These are phyloP conservation scores for Gaeumannomyces sp. DNA, from an alignment of 2,329 filamentous ascomycete species.

Conservation along the genomic window DNA sequence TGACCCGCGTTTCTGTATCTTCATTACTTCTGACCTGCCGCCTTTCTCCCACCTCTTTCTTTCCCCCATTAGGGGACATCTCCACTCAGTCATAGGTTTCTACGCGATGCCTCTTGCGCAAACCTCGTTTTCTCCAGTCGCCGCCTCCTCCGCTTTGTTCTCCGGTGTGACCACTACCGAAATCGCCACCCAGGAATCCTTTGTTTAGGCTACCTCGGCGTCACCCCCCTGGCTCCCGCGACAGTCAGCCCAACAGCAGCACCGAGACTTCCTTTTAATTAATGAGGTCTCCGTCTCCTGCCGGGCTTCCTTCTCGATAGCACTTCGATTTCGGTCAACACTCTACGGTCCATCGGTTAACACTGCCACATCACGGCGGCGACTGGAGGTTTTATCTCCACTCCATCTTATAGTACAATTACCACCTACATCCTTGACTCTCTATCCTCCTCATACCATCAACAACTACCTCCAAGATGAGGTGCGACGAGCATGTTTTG, in stretches of 20 bases:
- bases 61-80: slow-evolving; percentile 10
- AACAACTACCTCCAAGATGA: slow-evolving; percentile 46
- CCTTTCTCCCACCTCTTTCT: not conserved
- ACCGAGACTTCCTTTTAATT: slow-evolving; percentile 10
- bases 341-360: slow-evolving; percentile 15
- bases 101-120: slow-evolving; percentile 53
- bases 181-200: slow-evolving; percentile 37
- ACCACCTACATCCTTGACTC: slow-evolving; percentile 15
- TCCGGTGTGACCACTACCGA: slow-evolving; percentile 53
- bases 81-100: slow-evolving; percentile 16
- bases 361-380: slow-evolving; percentile 8
- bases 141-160: slow-evolving; percentile 51
- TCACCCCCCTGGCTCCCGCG: slow-evolving; percentile 10
- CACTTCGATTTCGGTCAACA: slow-evolving; percentile 13
- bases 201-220: slow-evolving; percentile 42
- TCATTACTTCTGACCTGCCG: not conserved
- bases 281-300: slow-evolving; percentile 32
- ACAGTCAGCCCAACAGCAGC: slow-evolving; percentile 8
- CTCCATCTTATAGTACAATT: slow-evolving; percentile 4
- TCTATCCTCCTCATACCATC: slow-evolving; percentile 13
- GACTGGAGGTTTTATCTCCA: slow-evolving; percentile 16
- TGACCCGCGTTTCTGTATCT: slow-evolving; percentile 13
- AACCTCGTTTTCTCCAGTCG: slow-evolving; percentile 50
- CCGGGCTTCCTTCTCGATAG: slow-evolving; percentile 27
- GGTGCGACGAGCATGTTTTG: slow-evolving; percentile 46